Conservation (phyloP, 441 rosid species). For the Raphanus hybrid region DNA sequence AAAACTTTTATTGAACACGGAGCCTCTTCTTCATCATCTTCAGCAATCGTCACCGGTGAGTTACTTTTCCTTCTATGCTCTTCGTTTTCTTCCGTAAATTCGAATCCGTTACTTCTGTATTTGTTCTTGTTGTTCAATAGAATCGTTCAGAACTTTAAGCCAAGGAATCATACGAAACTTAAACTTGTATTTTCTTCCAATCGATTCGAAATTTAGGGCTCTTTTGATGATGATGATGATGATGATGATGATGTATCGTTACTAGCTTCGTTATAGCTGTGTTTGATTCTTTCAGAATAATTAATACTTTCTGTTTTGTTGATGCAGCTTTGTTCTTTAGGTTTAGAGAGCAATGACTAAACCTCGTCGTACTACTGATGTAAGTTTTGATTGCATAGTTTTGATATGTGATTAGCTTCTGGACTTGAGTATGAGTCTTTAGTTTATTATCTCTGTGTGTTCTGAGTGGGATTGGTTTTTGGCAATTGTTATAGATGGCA, state of each 20-base stretch:
- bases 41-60: constrained; percentile 25
- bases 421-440: neutral
- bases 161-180: neutral
- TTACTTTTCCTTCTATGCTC: neutral
- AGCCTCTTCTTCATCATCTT: neutral
- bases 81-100: neutral
- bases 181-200: too few relatives aligned
- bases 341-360: constrained; percentile 32
- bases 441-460: too few relatives aligned
- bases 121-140: neutral
- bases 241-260: constrained; percentile 4
- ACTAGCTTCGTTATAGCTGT: neutral
- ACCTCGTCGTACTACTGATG: constrained; percentile 5
- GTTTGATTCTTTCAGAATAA: neutral
- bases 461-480: neutral
- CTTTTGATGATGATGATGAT: neutral
- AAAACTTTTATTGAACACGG: constrained; percentile 1
- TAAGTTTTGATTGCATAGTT: constrained; percentile 19
- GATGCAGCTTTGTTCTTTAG: too few relatives aligned
- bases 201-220: too few relatives aligned
- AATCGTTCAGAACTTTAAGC: neutral
- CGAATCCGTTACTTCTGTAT: neutral
- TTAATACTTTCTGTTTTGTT: neutral
- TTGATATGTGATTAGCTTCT: constrained; percentile 21
- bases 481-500: constrained; percentile 46